Evolutionary conservation across 495 filamentous ascomycete species (phyloP).

Genomic region (Penicillium bialowiezense): DNA sequence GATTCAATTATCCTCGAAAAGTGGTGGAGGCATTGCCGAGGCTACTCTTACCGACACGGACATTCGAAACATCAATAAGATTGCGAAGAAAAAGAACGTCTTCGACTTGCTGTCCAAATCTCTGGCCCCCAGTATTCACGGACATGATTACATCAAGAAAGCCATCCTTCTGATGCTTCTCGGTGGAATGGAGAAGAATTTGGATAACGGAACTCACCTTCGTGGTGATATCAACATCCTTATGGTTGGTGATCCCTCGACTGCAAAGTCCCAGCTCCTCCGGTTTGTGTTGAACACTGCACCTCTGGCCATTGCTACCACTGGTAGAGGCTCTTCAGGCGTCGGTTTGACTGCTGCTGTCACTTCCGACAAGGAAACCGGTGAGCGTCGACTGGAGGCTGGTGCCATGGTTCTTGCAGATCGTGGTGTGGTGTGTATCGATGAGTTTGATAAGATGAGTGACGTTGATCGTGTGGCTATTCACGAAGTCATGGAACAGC

Average conservation of each 20-base stretch:
- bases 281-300: conserved; percentile 98
- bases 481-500: conserved; percentile 99
- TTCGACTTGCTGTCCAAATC: conserved; percentile 95
- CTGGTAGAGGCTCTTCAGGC: conserved; percentile 93
- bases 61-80: conserved; percentile 97
- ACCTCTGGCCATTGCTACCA: conserved; percentile 94
- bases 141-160: conserved; percentile 97
- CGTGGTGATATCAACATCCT: conserved; percentile 99
- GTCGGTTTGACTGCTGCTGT: conserved; percentile 98
- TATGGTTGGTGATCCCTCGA: conserved; percentile 99
- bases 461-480: conserved; percentile 97
- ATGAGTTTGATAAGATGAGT: conserved; percentile 99
- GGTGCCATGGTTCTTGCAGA: conserved; percentile 99
- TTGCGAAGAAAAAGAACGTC: conserved; percentile 91
- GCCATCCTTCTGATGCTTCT: conserved; percentile 95
- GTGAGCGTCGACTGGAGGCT: conserved; percentile 89
- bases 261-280: conserved; percentile 95
- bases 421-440: conserved; percentile 96
- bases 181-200: conserved; percentile 97
- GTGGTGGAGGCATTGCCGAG: conserved; percentile 88
- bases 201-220: conserved; percentile 97
- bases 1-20: conserved; percentile 92
- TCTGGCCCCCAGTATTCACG: conserved; percentile 95
- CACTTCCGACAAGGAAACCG: conserved; percentile 95
- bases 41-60: conserved; percentile 95